These are phyloP conservation scores for Pichia gijzeniarum DNA, from an alignment of 805 yeast genomes.

Conservation along the genomic window DNA sequence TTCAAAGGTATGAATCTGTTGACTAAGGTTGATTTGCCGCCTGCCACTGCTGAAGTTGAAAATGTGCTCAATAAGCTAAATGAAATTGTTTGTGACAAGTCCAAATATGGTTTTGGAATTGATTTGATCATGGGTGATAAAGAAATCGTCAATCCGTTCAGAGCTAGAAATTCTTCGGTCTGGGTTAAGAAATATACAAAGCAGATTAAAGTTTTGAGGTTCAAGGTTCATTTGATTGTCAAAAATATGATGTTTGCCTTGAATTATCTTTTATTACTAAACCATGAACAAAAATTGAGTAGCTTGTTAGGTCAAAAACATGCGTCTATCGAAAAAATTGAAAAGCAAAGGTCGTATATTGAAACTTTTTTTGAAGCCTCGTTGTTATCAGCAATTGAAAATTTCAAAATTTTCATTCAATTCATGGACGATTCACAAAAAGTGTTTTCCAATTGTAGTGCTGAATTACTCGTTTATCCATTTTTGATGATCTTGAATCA, in stretches of 20 bases:
- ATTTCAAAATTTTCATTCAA: conserved; percentile 31
- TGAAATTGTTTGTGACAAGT: conserved; percentile 27
- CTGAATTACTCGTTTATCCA: conserved; percentile 45
- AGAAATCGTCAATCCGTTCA: conserved; percentile 14
- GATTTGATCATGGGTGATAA: conserved; percentile 19
- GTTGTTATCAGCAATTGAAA: conserved; percentile 32
- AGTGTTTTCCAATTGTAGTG: conserved; percentile 31
- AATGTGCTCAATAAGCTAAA: conserved; percentile 23
- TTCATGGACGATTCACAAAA: conserved; percentile 25
- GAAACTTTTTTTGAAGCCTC: conserved; percentile 32
- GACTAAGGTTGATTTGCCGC: conserved; percentile 30
- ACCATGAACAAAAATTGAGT: conserved; percentile 34
- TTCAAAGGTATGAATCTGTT: conserved; percentile 35
- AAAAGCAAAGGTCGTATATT: conserved; percentile 27
- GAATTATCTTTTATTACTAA: conserved; percentile 39
- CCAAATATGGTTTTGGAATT: conserved; percentile 24
- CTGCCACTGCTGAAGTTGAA: conserved; percentile 30
- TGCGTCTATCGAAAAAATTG: conserved; percentile 26
- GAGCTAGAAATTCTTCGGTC: conserved; percentile 15
- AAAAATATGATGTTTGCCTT: conserved; percentile 45
- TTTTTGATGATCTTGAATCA: conserved; percentile 47
- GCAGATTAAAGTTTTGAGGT: conserved; percentile 25
- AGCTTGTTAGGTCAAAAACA: conserved; percentile 26
- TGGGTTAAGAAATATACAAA: conserved; percentile 19
- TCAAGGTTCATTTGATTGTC: conserved; percentile 30